These are phyloP conservation scores for Colletotrichum zoysiae DNA, from an alignment of 2,329 filamentous ascomycete genomes.

Conservation along the genomic window DNA sequence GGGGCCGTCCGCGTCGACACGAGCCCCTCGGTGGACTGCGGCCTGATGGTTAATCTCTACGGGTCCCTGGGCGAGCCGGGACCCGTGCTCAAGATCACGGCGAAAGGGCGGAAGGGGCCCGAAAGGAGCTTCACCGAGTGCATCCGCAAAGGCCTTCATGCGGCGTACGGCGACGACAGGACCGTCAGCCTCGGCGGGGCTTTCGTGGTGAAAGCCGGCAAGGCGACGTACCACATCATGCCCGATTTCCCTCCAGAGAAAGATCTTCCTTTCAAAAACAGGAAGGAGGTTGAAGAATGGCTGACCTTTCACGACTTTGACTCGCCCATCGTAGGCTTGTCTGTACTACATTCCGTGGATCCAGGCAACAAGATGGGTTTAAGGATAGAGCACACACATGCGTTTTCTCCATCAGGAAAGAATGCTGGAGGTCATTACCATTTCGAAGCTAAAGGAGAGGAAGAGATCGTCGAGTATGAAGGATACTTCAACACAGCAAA, in stretches of 20 bases:
- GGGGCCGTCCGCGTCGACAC: constrained; percentile 45
- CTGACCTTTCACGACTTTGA: constrained; percentile 54
- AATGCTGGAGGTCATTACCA: constrained; percentile 60
- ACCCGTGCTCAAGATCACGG: constrained; percentile 52
- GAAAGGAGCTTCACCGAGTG: constrained; percentile 51
- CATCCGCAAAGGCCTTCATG: constrained; percentile 48
- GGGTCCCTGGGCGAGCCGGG: constrained; percentile 52
- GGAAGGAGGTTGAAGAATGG: constrained; percentile 52
- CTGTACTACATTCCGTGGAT: constrained; percentile 57
- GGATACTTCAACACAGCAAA: constrained; percentile 60
- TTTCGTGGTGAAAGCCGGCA: constrained; percentile 55
- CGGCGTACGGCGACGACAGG: constrained; percentile 49
- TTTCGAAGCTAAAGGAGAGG: constrained; percentile 51
- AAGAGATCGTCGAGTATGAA: constrained; percentile 58
- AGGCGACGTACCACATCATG: constrained; percentile 57
- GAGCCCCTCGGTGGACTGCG: constrained; percentile 50
- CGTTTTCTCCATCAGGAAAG: constrained; percentile 51
- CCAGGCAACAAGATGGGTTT: constrained; percentile 51
- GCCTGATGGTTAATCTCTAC: constrained; percentile 58
- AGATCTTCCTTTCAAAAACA: constrained; percentile 46
- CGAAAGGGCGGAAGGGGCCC: constrained; percentile 45
- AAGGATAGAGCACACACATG: constrained; percentile 63
- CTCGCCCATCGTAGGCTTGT: constrained; percentile 55
- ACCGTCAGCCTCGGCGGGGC: constrained; percentile 56
- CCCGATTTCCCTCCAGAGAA: constrained; percentile 55